phyloP scores from a whole-genome alignment of 495 filamentous ascomycete genomes.

The Aspergillus avenaceus region DNA sequence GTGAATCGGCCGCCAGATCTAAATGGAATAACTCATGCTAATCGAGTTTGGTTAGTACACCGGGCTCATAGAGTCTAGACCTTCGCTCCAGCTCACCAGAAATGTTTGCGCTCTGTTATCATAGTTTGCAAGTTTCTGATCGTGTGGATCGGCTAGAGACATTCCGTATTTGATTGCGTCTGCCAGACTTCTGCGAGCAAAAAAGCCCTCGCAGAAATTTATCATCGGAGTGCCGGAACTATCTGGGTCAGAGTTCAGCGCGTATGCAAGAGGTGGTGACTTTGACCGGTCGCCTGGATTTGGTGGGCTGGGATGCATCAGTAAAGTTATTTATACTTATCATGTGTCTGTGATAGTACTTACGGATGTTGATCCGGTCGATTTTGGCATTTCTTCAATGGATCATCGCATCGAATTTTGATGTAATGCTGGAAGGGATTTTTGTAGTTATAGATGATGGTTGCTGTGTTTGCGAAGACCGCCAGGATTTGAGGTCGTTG shows the following conservation, averaged over 20 bases:
- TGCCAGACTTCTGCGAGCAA: constrained; percentile 6
- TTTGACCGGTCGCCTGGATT: neutral
- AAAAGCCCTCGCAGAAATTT: constrained; percentile 8
- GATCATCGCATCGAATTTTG: constrained; percentile 9
- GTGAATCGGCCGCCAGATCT: constrained; percentile 6
- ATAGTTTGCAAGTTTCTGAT: constrained; percentile 3
- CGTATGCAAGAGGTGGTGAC: constrained; percentile 2
- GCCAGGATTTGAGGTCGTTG: constrained; percentile 4
- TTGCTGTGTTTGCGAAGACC: constrained; percentile 5
- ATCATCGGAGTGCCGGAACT: constrained; percentile 3
- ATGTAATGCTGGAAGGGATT: constrained; percentile 9
- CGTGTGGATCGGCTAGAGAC: constrained; percentile 2
- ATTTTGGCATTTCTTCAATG: constrained; percentile 3
- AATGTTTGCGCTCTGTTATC: constrained; percentile 9
- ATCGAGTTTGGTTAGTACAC: constrained; percentile 5
- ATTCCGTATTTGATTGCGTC: constrained; percentile 6
- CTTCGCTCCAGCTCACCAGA: constrained; percentile 3
- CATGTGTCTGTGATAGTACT: neutral
- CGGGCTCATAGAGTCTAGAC: neutral
- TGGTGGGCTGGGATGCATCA: constrained; percentile 5
- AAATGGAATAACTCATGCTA: constrained; percentile 9
- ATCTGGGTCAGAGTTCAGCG: constrained; percentile 7
- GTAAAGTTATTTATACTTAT: constrained; percentile 1
- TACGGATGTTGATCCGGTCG: constrained; percentile 5
- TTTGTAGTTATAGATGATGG: constrained; percentile 4